Conservation (phyloP, 129 eudicot genomes). For the Artemisia argyi region DNA sequence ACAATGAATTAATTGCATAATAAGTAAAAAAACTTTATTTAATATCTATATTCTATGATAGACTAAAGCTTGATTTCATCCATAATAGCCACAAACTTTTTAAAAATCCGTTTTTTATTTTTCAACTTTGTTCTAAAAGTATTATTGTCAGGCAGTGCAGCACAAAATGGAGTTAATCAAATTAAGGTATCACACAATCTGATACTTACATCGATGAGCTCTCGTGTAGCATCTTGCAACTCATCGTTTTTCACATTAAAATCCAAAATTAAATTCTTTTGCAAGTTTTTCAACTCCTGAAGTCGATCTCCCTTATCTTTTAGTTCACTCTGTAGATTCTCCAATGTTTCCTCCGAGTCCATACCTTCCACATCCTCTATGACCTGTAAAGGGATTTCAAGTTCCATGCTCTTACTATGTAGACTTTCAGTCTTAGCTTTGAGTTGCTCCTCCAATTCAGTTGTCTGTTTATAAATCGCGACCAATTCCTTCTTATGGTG, state of each 20-base stretch:
- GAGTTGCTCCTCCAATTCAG: conserved; percentile 19
- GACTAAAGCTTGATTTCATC: too few species aligned
- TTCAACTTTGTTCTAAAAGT: neutral
- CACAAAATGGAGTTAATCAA: neutral
- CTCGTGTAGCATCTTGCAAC: conserved; percentile 3
- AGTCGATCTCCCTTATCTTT: neutral
- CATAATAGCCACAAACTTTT: too few species aligned
- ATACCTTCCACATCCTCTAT: neutral
- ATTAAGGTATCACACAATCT: neutral
- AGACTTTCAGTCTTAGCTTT: too few species aligned
- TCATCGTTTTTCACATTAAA: neutral
- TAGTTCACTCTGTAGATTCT: neutral
- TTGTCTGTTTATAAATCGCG: too few species aligned
- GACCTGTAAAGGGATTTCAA: conserved; percentile 10
- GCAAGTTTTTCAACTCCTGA: neutral
- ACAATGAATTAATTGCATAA: neutral
- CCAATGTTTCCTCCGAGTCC: neutral
- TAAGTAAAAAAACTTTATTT: neutral
- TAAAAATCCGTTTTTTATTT: too few species aligned
- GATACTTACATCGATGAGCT: conserved; percentile 4
- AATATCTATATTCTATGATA: neutral
- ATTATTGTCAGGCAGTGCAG: neutral
- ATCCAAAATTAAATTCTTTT: neutral
- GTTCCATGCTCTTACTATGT: too few species aligned
- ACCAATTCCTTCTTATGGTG: neutral